Base-by-base conservation (phyloP, 192 early-diverging fungal species). In the Mortierella hygrophila region DNA sequence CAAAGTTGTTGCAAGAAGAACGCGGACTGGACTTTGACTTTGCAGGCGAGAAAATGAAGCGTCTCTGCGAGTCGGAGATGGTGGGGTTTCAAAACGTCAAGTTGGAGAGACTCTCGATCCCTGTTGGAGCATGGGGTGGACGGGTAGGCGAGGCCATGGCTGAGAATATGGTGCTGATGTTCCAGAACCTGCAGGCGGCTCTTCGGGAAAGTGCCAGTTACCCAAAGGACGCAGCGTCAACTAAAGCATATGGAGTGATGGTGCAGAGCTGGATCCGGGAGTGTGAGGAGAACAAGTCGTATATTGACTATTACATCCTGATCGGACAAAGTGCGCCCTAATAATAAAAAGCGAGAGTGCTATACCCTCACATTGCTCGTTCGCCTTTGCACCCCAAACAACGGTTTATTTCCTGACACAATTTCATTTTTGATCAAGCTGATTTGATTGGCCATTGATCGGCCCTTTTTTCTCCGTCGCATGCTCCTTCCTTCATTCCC, bases 241-340 rank as follows among this genome's bases (percentile, higher is more conserved):
- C 77, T 26, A 86, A 78, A 44, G 76, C 76, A n/a, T 86, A 81
- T 77, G 84, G 77, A 20, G 26, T n/a, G 32, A 86, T 86, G 84
- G 79, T 86, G 37, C 84, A 86, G 72, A 78, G 79, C 47, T 86
- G 84, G 84, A 77, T 86, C 63, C 84, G 84, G 60, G 84, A 86
- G 41, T 86, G 84, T 63, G 84, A 81, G 69, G 84, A 80, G 32
- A 86, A 86, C 54, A 77, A 80, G 41, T 79, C 77, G 7, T 86
- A 81, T 69, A 80, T 86, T 47, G 84, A 86, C 63, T 86, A 86
- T 35, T 86, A 74, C 44, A 86, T 86, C 63, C 41, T 86, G 4
- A 54, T 81, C 21, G 84, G 70, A 16, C 84, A 86, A 29, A 72
- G 82, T 4, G 70, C 76, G 7, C 49, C 41, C 15, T 52, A 70